A percentile compares a stretch with the other conserved stretches of the same genome.
phyloP scores from a whole-genome alignment of 2,329 filamentous ascomycete genomes.

The Fusarium sp. region DNA sequence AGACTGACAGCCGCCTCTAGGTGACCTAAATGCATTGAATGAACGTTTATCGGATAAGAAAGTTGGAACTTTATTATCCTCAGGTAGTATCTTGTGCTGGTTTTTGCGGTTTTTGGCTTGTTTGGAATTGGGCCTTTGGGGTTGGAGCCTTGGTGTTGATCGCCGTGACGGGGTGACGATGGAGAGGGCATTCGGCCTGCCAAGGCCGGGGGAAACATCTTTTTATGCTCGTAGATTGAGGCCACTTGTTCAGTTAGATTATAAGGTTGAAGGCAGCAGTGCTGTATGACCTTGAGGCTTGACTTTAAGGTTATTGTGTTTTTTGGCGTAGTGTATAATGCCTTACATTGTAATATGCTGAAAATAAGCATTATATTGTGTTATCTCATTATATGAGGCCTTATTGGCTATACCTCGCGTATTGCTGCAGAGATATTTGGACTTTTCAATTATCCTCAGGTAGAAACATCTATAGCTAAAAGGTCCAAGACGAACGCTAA shows the following conservation, averaged over 20 bases:
- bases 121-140: rapidly evolving
- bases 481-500: neutral
- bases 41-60: neutral
- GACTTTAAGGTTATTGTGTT: neutral
- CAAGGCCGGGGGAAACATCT: neutral
- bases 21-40: neutral
- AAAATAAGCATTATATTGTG: neutral
- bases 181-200: neutral
- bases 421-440: neutral
- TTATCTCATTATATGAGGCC: neutral
- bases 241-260: neutral
- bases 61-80: neutral
- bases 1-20: neutral
- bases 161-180: neutral
- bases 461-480: neutral
- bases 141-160: neutral
- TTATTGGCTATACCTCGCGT: neutral
- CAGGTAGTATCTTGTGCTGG: no score
- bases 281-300: neutral
- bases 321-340: neutral
- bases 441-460: neutral
- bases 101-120: neutral
- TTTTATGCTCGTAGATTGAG: neutral
- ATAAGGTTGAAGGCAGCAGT: neutral
- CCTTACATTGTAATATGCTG: neutral